These are phyloP conservation scores for Aaosphaeria pasadenensis DNA, from an alignment of 2,329 filamentous ascomycete genomes.

Conservation along the genomic window DNA sequence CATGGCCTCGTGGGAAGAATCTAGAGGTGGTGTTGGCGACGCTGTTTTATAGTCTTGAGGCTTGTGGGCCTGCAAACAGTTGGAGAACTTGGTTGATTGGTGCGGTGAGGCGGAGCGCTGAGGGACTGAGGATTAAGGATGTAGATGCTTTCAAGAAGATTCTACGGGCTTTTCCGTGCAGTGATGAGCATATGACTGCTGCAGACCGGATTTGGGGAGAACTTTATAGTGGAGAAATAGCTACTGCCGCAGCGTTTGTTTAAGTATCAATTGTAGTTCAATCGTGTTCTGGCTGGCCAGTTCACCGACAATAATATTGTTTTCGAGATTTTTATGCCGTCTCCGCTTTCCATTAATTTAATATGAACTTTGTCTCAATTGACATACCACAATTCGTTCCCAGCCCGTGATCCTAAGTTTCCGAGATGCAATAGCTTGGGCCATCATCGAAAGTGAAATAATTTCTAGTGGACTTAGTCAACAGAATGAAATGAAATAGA, in stretches of 20 bases:
- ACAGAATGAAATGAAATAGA: no score
- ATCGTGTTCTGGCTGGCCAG: no score
- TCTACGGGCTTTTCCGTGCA: conserved; percentile 14
- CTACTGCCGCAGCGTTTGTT: not conserved
- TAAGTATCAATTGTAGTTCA: no score
- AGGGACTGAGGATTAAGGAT: conserved; percentile 13
- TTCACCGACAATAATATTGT: no score
- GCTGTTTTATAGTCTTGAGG: conserved; percentile 17
- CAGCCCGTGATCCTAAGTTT: no score
- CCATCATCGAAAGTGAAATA: no score
- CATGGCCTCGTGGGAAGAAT: conserved; percentile 15
- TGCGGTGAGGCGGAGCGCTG: conserved; percentile 4
- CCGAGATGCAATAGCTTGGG: no score
- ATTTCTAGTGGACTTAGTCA: no score
- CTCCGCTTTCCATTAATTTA: no score
- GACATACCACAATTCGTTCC: no score
- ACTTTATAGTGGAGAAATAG: conserved; percentile 4
- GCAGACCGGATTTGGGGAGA: conserved; percentile 13
- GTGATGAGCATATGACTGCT: conserved; percentile 4
- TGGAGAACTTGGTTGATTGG: conserved; percentile 13
- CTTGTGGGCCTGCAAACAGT: conserved; percentile 7
- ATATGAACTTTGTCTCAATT: no score
- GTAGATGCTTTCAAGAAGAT: conserved; percentile 15
- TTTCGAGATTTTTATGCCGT: no score
- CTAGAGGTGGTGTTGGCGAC: conserved; percentile 15